Evolutionary conservation across 805 yeast species (phyloP).

Genomic region (Saccharomycopsis sp.): DNA sequence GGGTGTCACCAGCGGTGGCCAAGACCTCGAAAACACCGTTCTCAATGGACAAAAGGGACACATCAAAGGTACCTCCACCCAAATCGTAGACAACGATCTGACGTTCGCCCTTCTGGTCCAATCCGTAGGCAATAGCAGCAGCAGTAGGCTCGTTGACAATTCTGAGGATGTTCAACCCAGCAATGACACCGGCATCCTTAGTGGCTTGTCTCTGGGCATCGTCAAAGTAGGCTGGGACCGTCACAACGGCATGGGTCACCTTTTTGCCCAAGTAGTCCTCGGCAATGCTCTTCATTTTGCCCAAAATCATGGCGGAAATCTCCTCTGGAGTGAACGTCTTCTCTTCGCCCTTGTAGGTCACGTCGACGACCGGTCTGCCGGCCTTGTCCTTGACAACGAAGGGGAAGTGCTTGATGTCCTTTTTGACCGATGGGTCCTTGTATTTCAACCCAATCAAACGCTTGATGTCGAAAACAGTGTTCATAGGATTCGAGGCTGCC

Average conservation of each 20-base stretch:
- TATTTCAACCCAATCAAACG: slow-evolving; percentile 84
- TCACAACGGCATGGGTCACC: slow-evolving; percentile 86
- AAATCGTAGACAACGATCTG: slow-evolving; percentile 89
- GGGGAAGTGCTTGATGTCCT: slow-evolving; percentile 79
- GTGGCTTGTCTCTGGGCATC: slow-evolving; percentile 95
- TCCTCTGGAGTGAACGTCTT: slow-evolving; percentile 88
- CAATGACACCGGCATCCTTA: slow-evolving; percentile 88
- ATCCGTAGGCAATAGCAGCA: slow-evolving; percentile 95
- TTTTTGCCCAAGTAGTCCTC: slow-evolving; percentile 81
- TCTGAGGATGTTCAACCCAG: slow-evolving; percentile 82
- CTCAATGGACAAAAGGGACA: slow-evolving; percentile 78
- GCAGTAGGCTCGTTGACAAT: slow-evolving; percentile 95
- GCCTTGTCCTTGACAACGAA: slow-evolving; percentile 59
- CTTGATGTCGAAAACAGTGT: slow-evolving; percentile 88
- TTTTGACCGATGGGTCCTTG: slow-evolving; percentile 69
- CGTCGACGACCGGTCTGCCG: slow-evolving; percentile 81
- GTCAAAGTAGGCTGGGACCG: slow-evolving; percentile 90
- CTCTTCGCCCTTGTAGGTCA: slow-evolving; percentile 63
- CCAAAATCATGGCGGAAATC: slow-evolving; percentile 84
- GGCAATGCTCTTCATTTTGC: slow-evolving; percentile 89
- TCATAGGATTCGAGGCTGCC: slow-evolving; percentile 80
- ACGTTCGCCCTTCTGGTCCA: slow-evolving; percentile 75
- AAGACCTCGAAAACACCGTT: slow-evolving; percentile 89
- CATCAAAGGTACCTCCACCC: slow-evolving; percentile 98
- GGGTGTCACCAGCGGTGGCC: slow-evolving; percentile 95